Conservation (phyloP, 1,284 basidiomycete genomes). For the Fomitopsis pinicola region DNA sequence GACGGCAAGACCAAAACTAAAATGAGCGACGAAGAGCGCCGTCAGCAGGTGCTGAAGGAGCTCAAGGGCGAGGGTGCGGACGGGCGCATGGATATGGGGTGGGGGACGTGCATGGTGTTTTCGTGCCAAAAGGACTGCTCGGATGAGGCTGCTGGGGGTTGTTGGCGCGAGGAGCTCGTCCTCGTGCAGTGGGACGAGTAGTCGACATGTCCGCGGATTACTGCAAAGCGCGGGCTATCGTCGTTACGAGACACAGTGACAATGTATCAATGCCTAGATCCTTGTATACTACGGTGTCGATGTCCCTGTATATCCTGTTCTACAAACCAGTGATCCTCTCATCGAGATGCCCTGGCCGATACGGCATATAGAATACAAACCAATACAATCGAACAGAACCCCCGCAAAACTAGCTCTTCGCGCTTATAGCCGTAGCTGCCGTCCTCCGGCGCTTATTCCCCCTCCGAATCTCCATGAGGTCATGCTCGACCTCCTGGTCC, state of each 20-base stretch:
- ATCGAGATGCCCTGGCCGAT: too few species aligned
- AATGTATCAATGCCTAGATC: too few species aligned
- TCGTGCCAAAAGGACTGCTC: slow-evolving; percentile 71
- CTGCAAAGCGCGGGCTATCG: too few species aligned
- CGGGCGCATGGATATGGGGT: slow-evolving; percentile 64
- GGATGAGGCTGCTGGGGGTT: slow-evolving; percentile 36
- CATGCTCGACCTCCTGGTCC: slow-evolving; percentile 65
- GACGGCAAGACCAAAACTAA: slow-evolving; percentile 23
- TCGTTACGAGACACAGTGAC: too few species aligned
- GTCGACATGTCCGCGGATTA: background rate
- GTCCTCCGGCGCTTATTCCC: slow-evolving; percentile 65
- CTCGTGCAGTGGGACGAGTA: slow-evolving; percentile 66
- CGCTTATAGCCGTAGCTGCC: slow-evolving; percentile 32
- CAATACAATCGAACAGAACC: background rate
- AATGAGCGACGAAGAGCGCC: slow-evolving; percentile 55
- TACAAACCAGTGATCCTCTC: too few species aligned
- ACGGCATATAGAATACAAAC: too few species aligned
- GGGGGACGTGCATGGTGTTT: slow-evolving; percentile 82
- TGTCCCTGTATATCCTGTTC: too few species aligned
- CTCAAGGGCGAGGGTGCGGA: slow-evolving; percentile 40
- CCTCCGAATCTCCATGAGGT: slow-evolving; percentile 70
- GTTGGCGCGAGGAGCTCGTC: slow-evolving; percentile 73
- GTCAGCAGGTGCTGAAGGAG: slow-evolving; percentile 47
- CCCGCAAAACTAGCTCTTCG: slow-evolving; percentile 14
- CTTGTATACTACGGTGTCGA: too few species aligned